Evolutionary conservation across 352 stramenopile species (phyloP).

Genomic region (Thraustochytrium sp.): DNA sequence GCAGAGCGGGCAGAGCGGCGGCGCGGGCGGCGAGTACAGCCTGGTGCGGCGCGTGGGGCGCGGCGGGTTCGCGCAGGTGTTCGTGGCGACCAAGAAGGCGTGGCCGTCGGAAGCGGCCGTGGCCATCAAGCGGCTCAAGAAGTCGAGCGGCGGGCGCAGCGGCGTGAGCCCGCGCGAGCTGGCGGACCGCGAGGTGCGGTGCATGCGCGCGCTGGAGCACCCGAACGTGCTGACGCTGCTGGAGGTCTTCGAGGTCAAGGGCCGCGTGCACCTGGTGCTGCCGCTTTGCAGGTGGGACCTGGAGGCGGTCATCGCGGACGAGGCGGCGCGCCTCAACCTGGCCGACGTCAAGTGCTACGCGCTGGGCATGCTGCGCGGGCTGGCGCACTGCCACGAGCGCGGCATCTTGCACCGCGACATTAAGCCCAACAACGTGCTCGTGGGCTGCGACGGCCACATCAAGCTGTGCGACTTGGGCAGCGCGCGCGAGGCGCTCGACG

Average conservation of each 20-base stretch:
- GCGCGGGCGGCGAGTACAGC: too few species aligned
- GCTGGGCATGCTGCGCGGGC: constrained; percentile 65
- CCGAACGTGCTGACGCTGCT: constrained; percentile 75
- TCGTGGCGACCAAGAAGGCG: not conserved
- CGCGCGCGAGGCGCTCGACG: constrained; percentile 52
- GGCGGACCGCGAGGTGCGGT: constrained; percentile 85
- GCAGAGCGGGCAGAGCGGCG: too few species aligned
- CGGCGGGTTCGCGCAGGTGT: not conserved
- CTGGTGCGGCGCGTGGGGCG: not conserved
- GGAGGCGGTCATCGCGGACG: not conserved
- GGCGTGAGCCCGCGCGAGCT: not conserved
- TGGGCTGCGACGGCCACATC: constrained; percentile 72
- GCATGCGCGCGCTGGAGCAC: constrained; percentile 87
- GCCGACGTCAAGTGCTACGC: not conserved
- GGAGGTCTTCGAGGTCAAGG: not conserved
- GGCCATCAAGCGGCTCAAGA: not conserved
- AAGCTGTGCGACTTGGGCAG: constrained; percentile 85
- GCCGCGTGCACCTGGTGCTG: not conserved
- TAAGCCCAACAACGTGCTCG: constrained; percentile 91
- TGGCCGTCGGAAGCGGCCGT: not conserved
- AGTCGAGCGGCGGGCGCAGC: not conserved
- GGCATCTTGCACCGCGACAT: constrained; percentile 90
- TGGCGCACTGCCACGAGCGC: constrained; percentile 89
- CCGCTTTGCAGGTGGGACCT: not conserved
- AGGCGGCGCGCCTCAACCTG: not conserved